phyloP scores from a whole-genome alignment of 140 eudicot species.

The Anethum foeniculum region DNA sequence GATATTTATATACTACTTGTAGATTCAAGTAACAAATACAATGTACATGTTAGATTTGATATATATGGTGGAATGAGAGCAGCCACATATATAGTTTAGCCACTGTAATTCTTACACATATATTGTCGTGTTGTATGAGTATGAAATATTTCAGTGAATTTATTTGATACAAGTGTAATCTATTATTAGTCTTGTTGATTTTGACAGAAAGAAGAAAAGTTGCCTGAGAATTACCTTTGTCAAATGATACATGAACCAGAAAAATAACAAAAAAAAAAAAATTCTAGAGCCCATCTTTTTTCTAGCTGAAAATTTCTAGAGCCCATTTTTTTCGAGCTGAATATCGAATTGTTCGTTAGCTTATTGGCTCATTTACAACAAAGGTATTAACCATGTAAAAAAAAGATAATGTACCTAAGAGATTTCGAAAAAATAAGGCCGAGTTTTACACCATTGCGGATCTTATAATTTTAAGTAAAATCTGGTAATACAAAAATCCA shows the following conservation, averaged over 20 bases:
- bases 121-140: neutral
- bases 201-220: neutral
- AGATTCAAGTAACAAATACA: neutral
- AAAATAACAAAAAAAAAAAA: neutral
- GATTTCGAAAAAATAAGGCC: no score
- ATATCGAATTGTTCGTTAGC: no score
- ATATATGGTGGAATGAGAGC: slow-evolving; percentile 30
- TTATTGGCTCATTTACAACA: no score
- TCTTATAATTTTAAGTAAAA: no score
- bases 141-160: neutral
- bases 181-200: neutral
- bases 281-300: no score
- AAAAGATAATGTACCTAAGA: no score
- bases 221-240: neutral
- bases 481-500: no score
- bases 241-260: neutral
- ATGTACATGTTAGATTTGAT: slow-evolving; percentile 10
- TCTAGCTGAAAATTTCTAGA: no score
- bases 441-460: no score
- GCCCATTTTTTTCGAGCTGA: no score
- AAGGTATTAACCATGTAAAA: no score
- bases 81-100: neutral
- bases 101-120: slow-evolving; percentile 1
- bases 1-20: neutral
- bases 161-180: neutral